Evolutionary conservation across 495 filamentous ascomycete species (phyloP).

Genomic region (Bombardia bombarda): DNA sequence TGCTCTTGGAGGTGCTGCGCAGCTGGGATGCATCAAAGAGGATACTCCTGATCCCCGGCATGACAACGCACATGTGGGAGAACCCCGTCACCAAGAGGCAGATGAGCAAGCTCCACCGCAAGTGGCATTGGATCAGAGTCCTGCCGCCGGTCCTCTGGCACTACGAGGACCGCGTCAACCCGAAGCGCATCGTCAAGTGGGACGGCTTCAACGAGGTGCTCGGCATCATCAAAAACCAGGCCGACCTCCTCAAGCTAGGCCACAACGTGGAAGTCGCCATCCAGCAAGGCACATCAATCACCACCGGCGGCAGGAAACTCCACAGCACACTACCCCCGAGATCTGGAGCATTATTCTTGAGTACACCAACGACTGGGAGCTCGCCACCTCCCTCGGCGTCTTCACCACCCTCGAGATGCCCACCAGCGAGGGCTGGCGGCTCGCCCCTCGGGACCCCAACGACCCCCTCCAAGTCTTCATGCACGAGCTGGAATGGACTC

Average conservation of each 20-base stretch:
- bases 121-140: constrained; percentile 76
- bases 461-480: constrained; percentile 46
- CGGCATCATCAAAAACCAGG: constrained; percentile 58
- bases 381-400: constrained; percentile 69
- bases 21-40: constrained; percentile 81
- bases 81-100: constrained; percentile 79
- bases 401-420: constrained; percentile 69
- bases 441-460: constrained; percentile 27
- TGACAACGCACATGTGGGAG: constrained; percentile 78
- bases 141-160: constrained; percentile 65
- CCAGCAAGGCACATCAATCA: constrained; percentile 21
- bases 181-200: constrained; percentile 53
- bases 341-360: constrained; percentile 85
- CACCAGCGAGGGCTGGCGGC: constrained; percentile 52
- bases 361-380: constrained; percentile 80
- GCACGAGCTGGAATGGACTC: constrained; percentile 67
- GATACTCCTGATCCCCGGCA: constrained; percentile 71
- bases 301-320: constrained; percentile 19
- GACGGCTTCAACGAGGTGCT: constrained; percentile 57
- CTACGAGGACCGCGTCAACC: constrained; percentile 44
- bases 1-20: constrained; percentile 65
- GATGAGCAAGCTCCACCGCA: constrained; percentile 66
- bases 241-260: constrained; percentile 53
- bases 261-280: constrained; percentile 47
- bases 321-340: constrained; percentile 56